Percentiles rank a stretch among this genome's conserved stretches.
Conservation (phyloP, 1,284 basidiomycete species). For the Ustilago xerochloae region DNA sequence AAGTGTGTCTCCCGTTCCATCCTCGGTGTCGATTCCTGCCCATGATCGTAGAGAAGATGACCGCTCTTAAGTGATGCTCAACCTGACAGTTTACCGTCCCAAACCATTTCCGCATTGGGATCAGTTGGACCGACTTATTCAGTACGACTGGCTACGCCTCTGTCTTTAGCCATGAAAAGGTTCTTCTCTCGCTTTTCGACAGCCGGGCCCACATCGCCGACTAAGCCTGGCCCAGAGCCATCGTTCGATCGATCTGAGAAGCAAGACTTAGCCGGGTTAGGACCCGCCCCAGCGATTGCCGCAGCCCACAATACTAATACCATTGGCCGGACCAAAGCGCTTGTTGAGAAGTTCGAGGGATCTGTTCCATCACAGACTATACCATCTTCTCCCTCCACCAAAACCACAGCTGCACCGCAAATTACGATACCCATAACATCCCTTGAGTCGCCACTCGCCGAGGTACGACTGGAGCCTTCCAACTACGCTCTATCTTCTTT, state of each 20-base stretch:
- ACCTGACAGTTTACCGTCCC: too few species aligned
- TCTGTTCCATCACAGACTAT: neutral
- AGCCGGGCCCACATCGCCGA: slow-evolving; percentile 12
- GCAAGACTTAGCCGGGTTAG: slow-evolving; percentile 3
- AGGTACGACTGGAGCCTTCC: neutral
- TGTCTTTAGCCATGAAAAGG: slow-evolving; percentile 40
- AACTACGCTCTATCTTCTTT: neutral
- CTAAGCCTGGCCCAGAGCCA: slow-evolving; percentile 6
- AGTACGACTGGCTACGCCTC: neutral
- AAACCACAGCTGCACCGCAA: neutral
- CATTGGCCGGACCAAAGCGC: slow-evolving; percentile 36
- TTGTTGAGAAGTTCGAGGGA: slow-evolving; percentile 49
- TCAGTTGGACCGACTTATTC: too few species aligned
- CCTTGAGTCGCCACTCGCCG: slow-evolving; percentile 1
- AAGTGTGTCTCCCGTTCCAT: too few species aligned
- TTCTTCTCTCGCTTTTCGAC: slow-evolving; percentile 58
- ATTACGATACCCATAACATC: slow-evolving; percentile 10
- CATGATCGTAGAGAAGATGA: too few species aligned
- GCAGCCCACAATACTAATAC: slow-evolving; percentile 8
- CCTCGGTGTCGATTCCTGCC: too few species aligned
- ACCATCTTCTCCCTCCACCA: neutral
- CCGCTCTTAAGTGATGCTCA: too few species aligned
- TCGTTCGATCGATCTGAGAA: slow-evolving; percentile 18
- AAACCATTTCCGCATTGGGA: neutral
- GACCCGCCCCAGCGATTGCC: slow-evolving; percentile 6